phyloP scores from a whole-genome alignment of 306 rosid genomes.

The Mucuna pruriens region DNA sequence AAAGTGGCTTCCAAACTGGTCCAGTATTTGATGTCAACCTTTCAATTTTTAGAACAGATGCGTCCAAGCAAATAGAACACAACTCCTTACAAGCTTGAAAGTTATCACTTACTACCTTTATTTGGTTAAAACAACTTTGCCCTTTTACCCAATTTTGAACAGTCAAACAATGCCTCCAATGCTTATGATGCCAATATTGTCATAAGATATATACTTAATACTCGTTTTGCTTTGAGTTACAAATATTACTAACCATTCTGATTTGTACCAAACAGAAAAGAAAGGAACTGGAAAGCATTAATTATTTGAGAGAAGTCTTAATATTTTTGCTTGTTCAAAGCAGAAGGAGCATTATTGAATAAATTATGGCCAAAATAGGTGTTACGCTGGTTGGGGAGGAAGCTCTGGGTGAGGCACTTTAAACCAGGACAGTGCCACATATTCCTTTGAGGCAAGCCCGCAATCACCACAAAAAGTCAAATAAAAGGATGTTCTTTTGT shows the following conservation, averaged over 20 bases:
- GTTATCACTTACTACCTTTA: conserved; percentile 1
- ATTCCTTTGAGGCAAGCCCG: conserved; percentile 12
- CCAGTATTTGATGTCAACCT: conserved; percentile 7
- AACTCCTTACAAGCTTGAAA: not conserved
- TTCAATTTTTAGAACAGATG: not conserved
- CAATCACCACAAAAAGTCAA: conserved; percentile 30
- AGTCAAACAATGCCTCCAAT: not conserved
- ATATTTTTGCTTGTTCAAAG: not conserved
- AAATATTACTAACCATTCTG: not conserved
- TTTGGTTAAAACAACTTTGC: conserved; percentile 17
- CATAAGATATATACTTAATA: not conserved
- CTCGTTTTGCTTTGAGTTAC: not conserved
- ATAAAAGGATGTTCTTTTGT: conserved; percentile 28
- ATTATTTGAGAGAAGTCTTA: not conserved
- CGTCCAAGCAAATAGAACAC: conserved; percentile 2
- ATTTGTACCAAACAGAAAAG: not conserved
- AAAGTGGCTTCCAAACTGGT: not conserved
- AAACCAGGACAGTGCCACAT: conserved; percentile 5
- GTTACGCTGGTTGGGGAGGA: not conserved
- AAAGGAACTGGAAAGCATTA: not conserved
- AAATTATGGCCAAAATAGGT: conserved; percentile 1
- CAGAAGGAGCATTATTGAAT: not conserved
- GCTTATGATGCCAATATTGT: not conserved
- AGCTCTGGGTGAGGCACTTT: not conserved
- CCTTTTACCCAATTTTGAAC: conserved; percentile 27